Percentiles rank a stretch among this genome's conserved stretches.
These are phyloP conservation scores for Hanseniaspora thailandica DNA, from an alignment of 805 yeast genomes.

Conservation along the genomic window DNA sequence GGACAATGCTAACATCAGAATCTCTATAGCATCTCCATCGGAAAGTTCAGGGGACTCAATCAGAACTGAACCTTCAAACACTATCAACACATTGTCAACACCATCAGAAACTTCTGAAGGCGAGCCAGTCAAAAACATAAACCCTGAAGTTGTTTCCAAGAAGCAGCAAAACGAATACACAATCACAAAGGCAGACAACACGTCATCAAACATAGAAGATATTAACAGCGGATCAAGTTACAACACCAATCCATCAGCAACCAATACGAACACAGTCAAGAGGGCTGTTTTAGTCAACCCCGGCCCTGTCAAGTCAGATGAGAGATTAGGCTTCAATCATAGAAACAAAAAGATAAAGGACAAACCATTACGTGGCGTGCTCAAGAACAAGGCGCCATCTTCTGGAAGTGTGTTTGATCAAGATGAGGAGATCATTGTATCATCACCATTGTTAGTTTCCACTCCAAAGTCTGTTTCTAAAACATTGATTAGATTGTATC, in stretches of 20 bases:
- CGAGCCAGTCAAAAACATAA: background rate
- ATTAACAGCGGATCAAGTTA: background rate
- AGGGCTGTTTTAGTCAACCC: constrained; percentile 11
- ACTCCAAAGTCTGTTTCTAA: constrained; percentile 89
- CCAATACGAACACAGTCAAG: constrained; percentile 1
- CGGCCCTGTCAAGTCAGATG: constrained; percentile 6
- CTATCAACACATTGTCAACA: too few species aligned
- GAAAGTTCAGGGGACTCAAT: background rate
- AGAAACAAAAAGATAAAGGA: constrained; percentile 11
- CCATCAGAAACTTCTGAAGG: background rate
- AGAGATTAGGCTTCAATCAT: constrained; percentile 15
- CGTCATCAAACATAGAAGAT: background rate
- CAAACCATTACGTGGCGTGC: constrained; percentile 15
- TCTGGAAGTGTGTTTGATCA: background rate
- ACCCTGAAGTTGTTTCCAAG: background rate
- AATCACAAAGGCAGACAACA: background rate
- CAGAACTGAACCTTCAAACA: background rate
- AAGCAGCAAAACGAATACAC: constrained; percentile 2
- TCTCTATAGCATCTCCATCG: background rate
- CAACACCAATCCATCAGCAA: background rate
- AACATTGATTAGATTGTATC: constrained; percentile 71
- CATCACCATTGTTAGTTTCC: constrained; percentile 73
- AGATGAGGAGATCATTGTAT: constrained; percentile 20
- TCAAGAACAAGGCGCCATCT: constrained; percentile 6
- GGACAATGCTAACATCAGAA: background rate